phyloP scores from a whole-genome alignment of 2,329 filamentous ascomycete species.

The Fusarium sp. region DNA sequence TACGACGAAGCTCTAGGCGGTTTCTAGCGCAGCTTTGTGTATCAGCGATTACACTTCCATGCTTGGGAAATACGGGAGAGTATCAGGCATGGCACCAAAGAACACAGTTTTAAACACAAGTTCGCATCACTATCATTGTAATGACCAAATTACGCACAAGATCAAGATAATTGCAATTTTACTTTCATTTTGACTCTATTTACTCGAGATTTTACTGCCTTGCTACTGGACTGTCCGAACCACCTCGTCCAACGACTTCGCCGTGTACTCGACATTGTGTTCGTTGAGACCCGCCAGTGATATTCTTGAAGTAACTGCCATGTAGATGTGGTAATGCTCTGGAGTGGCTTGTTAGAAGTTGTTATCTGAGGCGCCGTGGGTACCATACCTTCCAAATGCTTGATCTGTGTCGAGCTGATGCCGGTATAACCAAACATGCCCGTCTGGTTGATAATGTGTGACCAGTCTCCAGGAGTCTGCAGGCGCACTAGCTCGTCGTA shows the following conservation, averaged over 20 bases:
- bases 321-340: conserved; percentile 53
- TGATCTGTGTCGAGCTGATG: conserved; percentile 60
- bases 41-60: too few species aligned
- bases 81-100: not conserved
- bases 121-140: not conserved
- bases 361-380: rapidly evolving
- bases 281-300: conserved; percentile 55
- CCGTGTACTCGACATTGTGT: conserved; percentile 46
- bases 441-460: conserved; percentile 51
- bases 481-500: conserved; percentile 48
- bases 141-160: not conserved
- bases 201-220: not conserved
- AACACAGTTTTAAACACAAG: not conserved
- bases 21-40: not conserved
- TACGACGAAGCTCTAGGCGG: rapidly evolving
- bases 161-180: not conserved
- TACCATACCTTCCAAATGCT: conserved; percentile 45
- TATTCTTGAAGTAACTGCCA: conserved; percentile 54
- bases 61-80: not conserved
- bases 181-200: not conserved
- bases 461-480: conserved; percentile 52
- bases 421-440: conserved; percentile 61
- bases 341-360: not conserved
- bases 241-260: conserved; percentile 28
- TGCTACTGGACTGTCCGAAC: conserved; percentile 10